Percentiles rank a stretch among this genome's conserved stretches.
Evolutionary conservation across 176 grass and related monocot species (phyloP).

Genomic region (Cenchrus americanus): DNA sequence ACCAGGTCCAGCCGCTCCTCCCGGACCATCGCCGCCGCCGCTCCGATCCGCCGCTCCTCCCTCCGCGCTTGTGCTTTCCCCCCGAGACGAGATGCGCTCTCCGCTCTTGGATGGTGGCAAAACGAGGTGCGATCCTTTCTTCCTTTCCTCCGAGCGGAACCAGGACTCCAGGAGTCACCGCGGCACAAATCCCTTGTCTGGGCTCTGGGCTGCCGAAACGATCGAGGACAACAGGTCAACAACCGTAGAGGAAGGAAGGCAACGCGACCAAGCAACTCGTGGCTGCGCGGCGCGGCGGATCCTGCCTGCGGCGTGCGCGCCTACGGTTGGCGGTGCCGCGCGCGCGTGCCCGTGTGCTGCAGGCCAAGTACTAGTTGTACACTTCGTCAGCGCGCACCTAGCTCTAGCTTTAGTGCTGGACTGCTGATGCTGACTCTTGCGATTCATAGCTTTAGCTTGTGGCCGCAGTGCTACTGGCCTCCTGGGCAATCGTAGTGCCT

Average conservation of each 20-base stretch:
- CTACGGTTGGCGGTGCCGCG: not conserved
- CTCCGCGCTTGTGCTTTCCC: not conserved
- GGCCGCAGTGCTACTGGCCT: not conserved
- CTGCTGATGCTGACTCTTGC: not conserved
- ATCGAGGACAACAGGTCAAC: not conserved
- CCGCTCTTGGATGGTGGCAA: not conserved
- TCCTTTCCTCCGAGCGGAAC: not conserved
- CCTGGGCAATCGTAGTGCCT: too few species aligned
- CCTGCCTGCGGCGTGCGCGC: not conserved
- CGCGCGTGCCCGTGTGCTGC: not conserved
- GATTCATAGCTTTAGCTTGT: not conserved
- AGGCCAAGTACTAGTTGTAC: conserved; percentile 20
- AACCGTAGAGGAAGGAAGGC: not conserved
- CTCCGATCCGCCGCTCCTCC: not conserved
- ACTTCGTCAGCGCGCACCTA: conserved; percentile 29
- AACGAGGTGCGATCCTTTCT: not conserved
- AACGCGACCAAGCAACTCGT: not conserved
- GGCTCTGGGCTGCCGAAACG: not conserved
- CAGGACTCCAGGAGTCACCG: not conserved
- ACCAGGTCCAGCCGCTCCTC: conserved; percentile 74
- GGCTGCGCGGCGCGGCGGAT: not conserved
- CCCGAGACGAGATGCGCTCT: too few species aligned
- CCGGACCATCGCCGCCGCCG: conserved; percentile 32
- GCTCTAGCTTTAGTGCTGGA: not conserved
- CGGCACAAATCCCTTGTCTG: not conserved